These are phyloP conservation scores for Dendrothele bispora DNA, from an alignment of 768 basidiomycete genomes.

Conservation along the genomic window DNA sequence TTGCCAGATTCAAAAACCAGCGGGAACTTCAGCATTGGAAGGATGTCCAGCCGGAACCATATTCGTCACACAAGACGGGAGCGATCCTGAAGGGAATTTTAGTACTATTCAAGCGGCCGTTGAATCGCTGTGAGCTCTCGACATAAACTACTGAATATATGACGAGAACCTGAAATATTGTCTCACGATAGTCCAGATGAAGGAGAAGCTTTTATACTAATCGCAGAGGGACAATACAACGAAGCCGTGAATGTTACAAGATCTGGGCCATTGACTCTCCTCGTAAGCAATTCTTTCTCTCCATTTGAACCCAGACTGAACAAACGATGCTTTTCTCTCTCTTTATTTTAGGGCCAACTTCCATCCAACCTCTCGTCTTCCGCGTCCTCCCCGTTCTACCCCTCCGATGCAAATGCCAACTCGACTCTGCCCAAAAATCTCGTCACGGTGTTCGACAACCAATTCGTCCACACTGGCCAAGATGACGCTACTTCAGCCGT, in stretches of 20 bases:
- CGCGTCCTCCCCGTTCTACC: conserved; percentile 24
- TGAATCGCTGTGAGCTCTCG: conserved; percentile 45
- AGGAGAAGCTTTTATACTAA: conserved; percentile 46
- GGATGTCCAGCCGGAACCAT: conserved; percentile 62
- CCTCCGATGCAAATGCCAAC: conserved; percentile 41
- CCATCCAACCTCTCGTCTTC: conserved; percentile 31
- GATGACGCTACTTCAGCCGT: conserved; percentile 63
- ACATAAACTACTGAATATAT: not conserved
- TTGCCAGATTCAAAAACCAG: conserved; percentile 54
- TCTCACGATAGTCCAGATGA: conserved; percentile 36
- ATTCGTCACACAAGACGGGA: conserved; percentile 50
- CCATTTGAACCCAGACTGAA: not conserved
- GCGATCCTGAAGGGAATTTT: conserved; percentile 45
- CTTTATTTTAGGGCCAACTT: conserved; percentile 50
- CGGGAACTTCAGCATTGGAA: conserved; percentile 37
- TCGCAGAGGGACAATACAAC: conserved; percentile 59
- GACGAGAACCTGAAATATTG: not conserved
- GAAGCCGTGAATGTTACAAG: conserved; percentile 61
- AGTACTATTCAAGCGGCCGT: conserved; percentile 56
- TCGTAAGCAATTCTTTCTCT: conserved; percentile 39
- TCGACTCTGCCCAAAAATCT: conserved; percentile 47
- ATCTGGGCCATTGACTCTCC: conserved; percentile 50
- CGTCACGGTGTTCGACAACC: conserved; percentile 53
- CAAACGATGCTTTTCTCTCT: not conserved
- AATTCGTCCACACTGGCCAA: conserved; percentile 39